Evolutionary conservation across 345 rosid species (phyloP), one percentile per base, ranked within the genome.

Genomic region (Eucalyptus erythrocorys): DNA sequence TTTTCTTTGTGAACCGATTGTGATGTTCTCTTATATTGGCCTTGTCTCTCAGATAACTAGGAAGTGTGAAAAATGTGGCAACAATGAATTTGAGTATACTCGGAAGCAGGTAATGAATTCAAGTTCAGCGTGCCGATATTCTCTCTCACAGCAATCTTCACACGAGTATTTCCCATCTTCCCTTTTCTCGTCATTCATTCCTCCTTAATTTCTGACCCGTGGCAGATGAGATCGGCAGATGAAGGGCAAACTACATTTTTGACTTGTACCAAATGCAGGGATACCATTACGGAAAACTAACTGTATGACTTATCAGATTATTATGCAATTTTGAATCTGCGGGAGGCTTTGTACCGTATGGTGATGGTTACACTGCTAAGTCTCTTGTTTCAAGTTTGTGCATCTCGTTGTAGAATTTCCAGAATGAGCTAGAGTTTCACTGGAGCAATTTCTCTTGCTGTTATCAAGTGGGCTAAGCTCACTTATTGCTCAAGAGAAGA

Each of bases 211-310:
- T 80, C 19, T 15, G 40, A 16, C 53, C 79, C 2, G 48, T 87
- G 59, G 47, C 93, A 94, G 94, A 90, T 89, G 89, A 92, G 94
- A 92, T 93, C 95, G 49, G 94, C 93, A 3, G 94, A 92, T 88
- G 95, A 94, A 89, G 95, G 95, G 49, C 93, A 91, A 53, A 92
- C 93, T 17, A 92, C 91, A 48, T 91, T 89, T 61, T 89, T 87
- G 45, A 45, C 59, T 2, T 93, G 95, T 90, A 92, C 92, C 13
- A 85, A 86, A 12, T 93, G 93, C 81, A 61, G 87, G 37, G 80
- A 88, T 59, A 85, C 89, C 21, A 49, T 71, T 34, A 51, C 21
- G 3, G 86, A 43, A 79, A 79, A 79, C 86, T 71, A 80, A 87
- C 49, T 26, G 26, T 13, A 26, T 24, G 37, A 21, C 21, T n/a